Evolutionary conservation across 2,329 filamentous ascomycete genomes (phyloP), one percentile per base, ranked within the genome.

Genomic region (Bipolaris victoriae): DNA sequence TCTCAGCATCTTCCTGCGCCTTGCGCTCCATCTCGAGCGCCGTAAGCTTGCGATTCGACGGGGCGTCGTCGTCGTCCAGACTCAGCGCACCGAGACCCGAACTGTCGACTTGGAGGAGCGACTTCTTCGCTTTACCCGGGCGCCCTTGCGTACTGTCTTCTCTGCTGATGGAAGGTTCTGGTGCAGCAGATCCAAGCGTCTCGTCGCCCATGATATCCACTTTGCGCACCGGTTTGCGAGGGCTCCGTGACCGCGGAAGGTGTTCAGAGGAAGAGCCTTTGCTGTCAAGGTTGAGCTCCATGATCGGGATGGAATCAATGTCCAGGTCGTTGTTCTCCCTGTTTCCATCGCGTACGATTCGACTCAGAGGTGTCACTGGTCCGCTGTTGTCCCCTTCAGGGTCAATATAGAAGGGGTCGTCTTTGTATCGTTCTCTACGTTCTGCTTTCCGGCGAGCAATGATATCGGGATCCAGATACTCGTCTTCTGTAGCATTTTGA

Each of bases 321-420:
- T 99, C 94, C 7, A 98, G 80, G 43, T 90, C 89, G 2, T 89
- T 73, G n/a, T 67, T 66, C n/a, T 68, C 87, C 1, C 88, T 89
- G 70, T 94, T 93, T 55, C 86, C 87, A 56, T 83, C 76, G 16
- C 77, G 74, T 9, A 83, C 87, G 57, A 95, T 91, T 63, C 86
- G 90, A 69, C 94, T 90, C 48, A 95, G 88, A 0, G 91, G 91
- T 0, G 90, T 94, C 0, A 89, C 89, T 5, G 84, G 84, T 33
- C 86, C 86, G 3, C 86, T 86, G 29, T 81, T 54, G 24, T 81
- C 81, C 9, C 61, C 68, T 36, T 78, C 78, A 7, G 79, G 77
- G 22, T 82, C 82, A 69, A 99, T 98, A 72, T 99, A 99, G 75
- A 97, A 99, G 0, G 95, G 95, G 69, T 99, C 95, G 71, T 98